A percentile compares a stretch with the other conserved stretches of the same genome.
phyloP scores from a whole-genome alignment of 345 rosid genomes.

The Boechera stricta region DNA sequence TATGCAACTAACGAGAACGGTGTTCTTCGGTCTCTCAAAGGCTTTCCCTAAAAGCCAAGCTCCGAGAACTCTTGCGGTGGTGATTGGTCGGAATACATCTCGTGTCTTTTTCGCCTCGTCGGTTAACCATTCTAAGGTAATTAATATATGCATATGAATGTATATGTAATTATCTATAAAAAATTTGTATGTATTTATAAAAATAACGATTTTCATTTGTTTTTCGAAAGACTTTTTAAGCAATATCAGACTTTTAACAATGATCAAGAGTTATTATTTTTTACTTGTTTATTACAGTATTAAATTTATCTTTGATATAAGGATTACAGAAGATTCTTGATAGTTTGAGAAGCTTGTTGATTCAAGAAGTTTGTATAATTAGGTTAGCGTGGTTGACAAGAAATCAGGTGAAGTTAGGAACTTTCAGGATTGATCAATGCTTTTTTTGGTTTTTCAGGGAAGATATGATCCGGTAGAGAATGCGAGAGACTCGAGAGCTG shows the following conservation, averaged over 20 bases:
- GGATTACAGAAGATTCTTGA: too few relatives aligned
- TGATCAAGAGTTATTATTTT: too few relatives aligned
- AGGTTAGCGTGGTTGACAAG: slow-evolving; percentile 12
- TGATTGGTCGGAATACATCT: slow-evolving; percentile 37
- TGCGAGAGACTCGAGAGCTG: slow-evolving; percentile 45
- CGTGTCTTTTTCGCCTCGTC: slow-evolving; percentile 41
- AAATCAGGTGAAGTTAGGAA: background rate
- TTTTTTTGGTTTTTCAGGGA: slow-evolving; percentile 26
- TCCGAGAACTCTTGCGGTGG: slow-evolving; percentile 40
- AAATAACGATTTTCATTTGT: too few relatives aligned
- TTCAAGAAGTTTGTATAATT: background rate
- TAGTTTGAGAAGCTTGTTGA: background rate
- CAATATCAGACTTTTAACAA: too few relatives aligned
- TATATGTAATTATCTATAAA: too few relatives aligned
- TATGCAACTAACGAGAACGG: slow-evolving; percentile 39
- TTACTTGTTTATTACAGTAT: too few relatives aligned
- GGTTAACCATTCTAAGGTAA: slow-evolving; percentile 42
- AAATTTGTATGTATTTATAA: too few relatives aligned
- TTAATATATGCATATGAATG: background rate
- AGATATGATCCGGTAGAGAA: slow-evolving; percentile 43
- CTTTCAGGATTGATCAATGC: background rate
- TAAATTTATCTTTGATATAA: too few relatives aligned
- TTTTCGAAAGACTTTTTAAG: too few relatives aligned
- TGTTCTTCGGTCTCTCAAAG: slow-evolving; percentile 22
- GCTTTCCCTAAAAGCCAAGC: slow-evolving; percentile 33